A percentile compares a stretch with the other conserved stretches of the same genome.
Evolutionary conservation across 176 grass and related monocot genomes (phyloP).

Genomic region (Oryza nivara): DNA sequence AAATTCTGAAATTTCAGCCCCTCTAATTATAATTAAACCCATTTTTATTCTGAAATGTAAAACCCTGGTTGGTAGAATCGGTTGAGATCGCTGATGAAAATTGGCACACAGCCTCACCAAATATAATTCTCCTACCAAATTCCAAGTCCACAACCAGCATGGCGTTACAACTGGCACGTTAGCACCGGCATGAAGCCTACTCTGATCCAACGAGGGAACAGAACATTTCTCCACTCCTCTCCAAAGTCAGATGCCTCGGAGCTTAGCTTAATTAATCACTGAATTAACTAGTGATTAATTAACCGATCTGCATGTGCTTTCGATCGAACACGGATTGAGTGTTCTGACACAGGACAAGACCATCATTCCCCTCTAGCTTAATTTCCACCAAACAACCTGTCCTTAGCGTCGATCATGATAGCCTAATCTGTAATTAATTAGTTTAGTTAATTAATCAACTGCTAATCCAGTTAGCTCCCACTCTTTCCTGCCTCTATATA

Average conservation of each 20-base stretch:
- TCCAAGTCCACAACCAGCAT: background rate
- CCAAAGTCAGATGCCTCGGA: background rate
- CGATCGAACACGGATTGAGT: constrained; percentile 24
- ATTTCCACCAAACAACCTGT: background rate
- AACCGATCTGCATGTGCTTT: constrained; percentile 25
- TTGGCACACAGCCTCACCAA: background rate
- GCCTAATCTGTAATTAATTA: background rate
- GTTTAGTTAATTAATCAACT: background rate
- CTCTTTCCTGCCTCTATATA: constrained; percentile 20
- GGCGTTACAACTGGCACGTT: constrained; percentile 15
- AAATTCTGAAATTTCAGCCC: too few relatives aligned
- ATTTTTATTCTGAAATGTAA: background rate
- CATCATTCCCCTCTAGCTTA: constrained; percentile 13
- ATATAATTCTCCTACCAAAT: background rate
- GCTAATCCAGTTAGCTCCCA: background rate
- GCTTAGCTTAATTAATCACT: background rate
- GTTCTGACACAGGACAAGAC: constrained; percentile 33
- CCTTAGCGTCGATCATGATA: background rate
- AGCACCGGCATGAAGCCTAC: background rate
- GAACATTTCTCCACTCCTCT: background rate
- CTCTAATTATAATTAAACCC: too few relatives aligned
- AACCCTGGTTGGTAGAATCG: background rate
- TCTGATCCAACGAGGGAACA: background rate
- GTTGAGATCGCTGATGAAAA: background rate
- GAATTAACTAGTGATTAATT: background rate